phyloP scores from a whole-genome alignment of 2,329 filamentous ascomycete genomes.

The Macroventuria anomochaeta region DNA sequence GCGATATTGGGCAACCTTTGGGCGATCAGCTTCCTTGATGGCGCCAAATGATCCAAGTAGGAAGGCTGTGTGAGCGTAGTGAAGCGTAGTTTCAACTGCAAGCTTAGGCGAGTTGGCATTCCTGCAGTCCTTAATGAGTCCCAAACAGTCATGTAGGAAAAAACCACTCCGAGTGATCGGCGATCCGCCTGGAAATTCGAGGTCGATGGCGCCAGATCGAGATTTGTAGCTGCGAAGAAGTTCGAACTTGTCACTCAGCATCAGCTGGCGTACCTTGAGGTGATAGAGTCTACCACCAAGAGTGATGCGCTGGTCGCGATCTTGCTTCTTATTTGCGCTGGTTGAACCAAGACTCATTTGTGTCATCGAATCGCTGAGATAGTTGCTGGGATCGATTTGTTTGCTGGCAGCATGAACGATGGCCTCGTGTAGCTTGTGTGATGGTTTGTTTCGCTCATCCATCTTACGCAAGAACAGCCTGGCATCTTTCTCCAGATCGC shows the following conservation, averaged over 20 bases:
- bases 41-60: conserved; percentile 30
- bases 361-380: conserved; percentile 28
- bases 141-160: conserved; percentile 38
- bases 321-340: conserved; percentile 20
- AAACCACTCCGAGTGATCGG: conserved; percentile 9
- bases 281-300: conserved; percentile 36
- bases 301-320: conserved; percentile 41
- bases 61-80: conserved; percentile 41
- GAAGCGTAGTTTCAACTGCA: conserved; percentile 46
- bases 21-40: conserved; percentile 4
- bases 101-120: conserved; percentile 47
- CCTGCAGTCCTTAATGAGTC: conserved; percentile 40
- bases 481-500: conserved; percentile 27
- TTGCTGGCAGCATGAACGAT: conserved; percentile 29
- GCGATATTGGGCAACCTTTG: conserved; percentile 20
- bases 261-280: conserved; percentile 37
- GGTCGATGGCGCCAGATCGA: no score
- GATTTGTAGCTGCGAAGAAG: conserved; percentile 17
- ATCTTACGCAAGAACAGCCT: conserved; percentile 25
- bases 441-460: conserved; percentile 45
- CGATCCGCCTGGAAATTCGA: conserved; percentile 21
- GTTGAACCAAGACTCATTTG: conserved; percentile 24
- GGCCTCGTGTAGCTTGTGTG: conserved; percentile 50
- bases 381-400: no score
- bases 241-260: conserved; percentile 42